Evolutionary conservation across 73 alveolate species (phyloP).

Genomic region (Paramecium pentaurelia): DNA sequence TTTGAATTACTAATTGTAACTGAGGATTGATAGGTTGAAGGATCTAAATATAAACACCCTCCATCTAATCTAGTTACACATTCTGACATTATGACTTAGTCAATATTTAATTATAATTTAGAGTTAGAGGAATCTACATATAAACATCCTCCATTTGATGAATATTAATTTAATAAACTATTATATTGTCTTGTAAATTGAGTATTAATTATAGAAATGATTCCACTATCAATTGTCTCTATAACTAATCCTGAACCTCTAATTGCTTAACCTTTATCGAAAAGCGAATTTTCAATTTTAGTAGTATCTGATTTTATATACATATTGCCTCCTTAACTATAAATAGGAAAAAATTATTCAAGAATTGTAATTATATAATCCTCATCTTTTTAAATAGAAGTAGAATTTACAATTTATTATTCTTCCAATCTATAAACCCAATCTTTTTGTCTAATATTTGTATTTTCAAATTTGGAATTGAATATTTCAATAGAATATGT

Average conservation of each 20-base stretch:
- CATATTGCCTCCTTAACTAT: not conserved
- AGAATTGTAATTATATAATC: not conserved
- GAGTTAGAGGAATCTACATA: not conserved
- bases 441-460: not conserved
- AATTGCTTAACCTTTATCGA: not conserved
- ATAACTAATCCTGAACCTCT: not conserved
- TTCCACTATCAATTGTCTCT: not conserved
- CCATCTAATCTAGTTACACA: constrained; percentile 7
- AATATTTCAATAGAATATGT: not conserved
- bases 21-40: not conserved
- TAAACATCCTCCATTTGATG: constrained; percentile 7
- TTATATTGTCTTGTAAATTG: not conserved
- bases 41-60: not conserved
- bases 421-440: constrained; percentile 34
- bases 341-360: not conserved
- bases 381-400: not conserved
- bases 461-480: not conserved
- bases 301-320: not conserved
- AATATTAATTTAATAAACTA: not conserved
- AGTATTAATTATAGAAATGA: not conserved
- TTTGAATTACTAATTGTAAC: not conserved
- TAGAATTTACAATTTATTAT: not conserved
- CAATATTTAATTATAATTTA: not conserved
- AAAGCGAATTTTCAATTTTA: not conserved
- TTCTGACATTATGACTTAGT: not conserved